Evolutionary conservation across 2,329 filamentous ascomycete genomes (phyloP), one percentile per base, ranked within the genome.

Genomic region (Diaporthe humulicola): DNA sequence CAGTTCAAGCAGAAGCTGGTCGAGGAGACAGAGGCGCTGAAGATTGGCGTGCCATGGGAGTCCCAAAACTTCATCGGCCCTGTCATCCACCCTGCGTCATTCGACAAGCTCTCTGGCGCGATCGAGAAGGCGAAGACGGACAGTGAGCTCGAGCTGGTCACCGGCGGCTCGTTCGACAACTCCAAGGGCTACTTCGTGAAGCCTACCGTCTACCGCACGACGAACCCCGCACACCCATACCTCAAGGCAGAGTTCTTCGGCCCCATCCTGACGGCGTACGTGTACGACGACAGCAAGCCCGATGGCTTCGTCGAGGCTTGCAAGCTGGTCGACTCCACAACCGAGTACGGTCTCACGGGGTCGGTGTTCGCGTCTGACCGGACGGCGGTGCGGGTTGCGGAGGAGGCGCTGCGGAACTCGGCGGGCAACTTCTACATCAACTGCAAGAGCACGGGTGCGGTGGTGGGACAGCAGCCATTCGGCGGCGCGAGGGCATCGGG

Each of bases 381-480:
- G 0, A 79, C 79, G 17, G 88, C 86, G 12, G 84, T 89, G 48
- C 85, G 86, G 2, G 82, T 88, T 73, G 89, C 88, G 1, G 86
- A 89, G 81, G 84, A 87, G 30, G 83, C 82, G 22, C 85, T 91
- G 33, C 85, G 88, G 57, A 88, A 90, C 78, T 83, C 88, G 19
- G 89, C 88, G 14, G 89, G 89, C 61, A 91, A 90, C 83, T 88
- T 91, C 67, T 90, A 90, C 79, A 83, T 89, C 73, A 90, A 90
- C 81, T 89, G 87, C 81, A 90, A 90, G 83, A 89, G 87, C 71
- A 91, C 89, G 2, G 93, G 92, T 52, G 92, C 92, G 22, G 91
- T 94, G 33, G 92, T 94, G 10, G 92, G 92, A 19, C 93, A 94
- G 85, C 92, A 94, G 85, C 90, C 92, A 5, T 94, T 94, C 81